Percentiles rank a stretch among this genome's conserved stretches.
Evolutionary conservation across 805 yeast species (phyloP).

Genomic region (Kodamaea jinghongensis): DNA sequence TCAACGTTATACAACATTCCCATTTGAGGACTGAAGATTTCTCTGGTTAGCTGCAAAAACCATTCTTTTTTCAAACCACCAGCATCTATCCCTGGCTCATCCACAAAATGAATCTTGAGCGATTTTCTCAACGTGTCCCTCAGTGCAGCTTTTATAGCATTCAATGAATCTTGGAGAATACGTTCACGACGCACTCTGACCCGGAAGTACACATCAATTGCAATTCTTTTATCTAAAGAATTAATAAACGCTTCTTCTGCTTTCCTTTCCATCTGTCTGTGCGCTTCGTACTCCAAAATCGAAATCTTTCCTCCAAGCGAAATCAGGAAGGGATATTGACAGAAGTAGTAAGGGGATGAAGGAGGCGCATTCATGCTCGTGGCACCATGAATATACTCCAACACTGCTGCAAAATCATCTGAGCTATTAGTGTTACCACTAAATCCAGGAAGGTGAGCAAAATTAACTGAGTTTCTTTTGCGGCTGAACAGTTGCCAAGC

Average conservation of each 20-base stretch:
- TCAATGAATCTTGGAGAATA: slow-evolving; percentile 73
- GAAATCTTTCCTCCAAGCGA: slow-evolving; percentile 81
- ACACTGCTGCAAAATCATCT: slow-evolving; percentile 38
- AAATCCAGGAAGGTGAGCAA: background rate
- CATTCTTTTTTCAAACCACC: slow-evolving; percentile 95
- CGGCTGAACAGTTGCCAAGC: slow-evolving; percentile 60
- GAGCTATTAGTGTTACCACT: slow-evolving; percentile 2
- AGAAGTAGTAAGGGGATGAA: slow-evolving; percentile 50
- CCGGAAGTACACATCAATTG: slow-evolving; percentile 65
- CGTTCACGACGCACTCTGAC: slow-evolving; percentile 65
- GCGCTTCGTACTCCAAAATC: slow-evolving; percentile 78
- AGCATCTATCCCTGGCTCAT: slow-evolving; percentile 93
- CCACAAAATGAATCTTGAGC: slow-evolving; percentile 72
- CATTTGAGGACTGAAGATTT: slow-evolving; percentile 63
- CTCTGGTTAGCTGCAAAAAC: slow-evolving; percentile 73
- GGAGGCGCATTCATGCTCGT: slow-evolving; percentile 17
- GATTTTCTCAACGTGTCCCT: slow-evolving; percentile 67
- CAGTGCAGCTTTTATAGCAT: slow-evolving; percentile 50
- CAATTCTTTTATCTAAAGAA: slow-evolving; percentile 60
- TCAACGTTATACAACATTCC: slow-evolving; percentile 67
- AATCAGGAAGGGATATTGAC: slow-evolving; percentile 80
- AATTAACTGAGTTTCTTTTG: slow-evolving; percentile 16
- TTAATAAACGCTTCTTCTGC: slow-evolving; percentile 87
- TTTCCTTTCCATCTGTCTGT: slow-evolving; percentile 74
- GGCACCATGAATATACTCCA: slow-evolving; percentile 49